Evolutionary conservation across 2,329 filamentous ascomycete species (phyloP), one percentile per base, ranked within the genome.

Genomic region (Mycocentrospora acerina): DNA sequence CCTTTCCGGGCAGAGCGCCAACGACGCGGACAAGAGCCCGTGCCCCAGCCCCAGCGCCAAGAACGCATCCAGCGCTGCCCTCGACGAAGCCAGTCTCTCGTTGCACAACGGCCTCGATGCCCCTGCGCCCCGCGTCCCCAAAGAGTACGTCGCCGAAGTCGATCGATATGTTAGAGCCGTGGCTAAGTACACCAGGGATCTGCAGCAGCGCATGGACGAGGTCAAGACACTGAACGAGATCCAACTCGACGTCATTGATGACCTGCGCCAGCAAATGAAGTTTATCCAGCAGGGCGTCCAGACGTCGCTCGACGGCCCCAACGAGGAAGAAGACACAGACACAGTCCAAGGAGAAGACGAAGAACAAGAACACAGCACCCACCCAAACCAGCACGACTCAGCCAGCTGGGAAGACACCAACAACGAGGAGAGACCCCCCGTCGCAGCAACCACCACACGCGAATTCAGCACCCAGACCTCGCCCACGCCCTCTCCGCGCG

Each of bases 201-300:
- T 65, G 29, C 53, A 54, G 19, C 51, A 44, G 48, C 48, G 62
- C 16, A 45, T 64, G n/a, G 60, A 64, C 7, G 63, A 66, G 42
- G 47, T 59, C 29, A 62, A 61, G 39, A 51, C 56, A 14, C 40
- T 66, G 29, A 65, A 66, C 29, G 45, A 44, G 24, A 62, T 65
- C 19, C 59, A 62, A 22, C 35, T 57, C 15, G 62, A 64, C 19
- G 53, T 63, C 45, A 65, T 66, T 32, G 30, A 46, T 16, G 54
- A 62, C 13, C 32, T 66, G 30, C 48, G 60, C 4, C 39, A 35
- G 11, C 54, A 64, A 19, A 47, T 61, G 45, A 44, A 38, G 19
- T 28, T 26, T 3, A 45, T 55, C 4, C 40, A 50, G 24, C 45
- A 47, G 16, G 38, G 35, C 24, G 47, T 56, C 48, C 40, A 40